phyloP scores from a whole-genome alignment of 129 eudicot genomes.

The Helianthus tuberosus region DNA sequence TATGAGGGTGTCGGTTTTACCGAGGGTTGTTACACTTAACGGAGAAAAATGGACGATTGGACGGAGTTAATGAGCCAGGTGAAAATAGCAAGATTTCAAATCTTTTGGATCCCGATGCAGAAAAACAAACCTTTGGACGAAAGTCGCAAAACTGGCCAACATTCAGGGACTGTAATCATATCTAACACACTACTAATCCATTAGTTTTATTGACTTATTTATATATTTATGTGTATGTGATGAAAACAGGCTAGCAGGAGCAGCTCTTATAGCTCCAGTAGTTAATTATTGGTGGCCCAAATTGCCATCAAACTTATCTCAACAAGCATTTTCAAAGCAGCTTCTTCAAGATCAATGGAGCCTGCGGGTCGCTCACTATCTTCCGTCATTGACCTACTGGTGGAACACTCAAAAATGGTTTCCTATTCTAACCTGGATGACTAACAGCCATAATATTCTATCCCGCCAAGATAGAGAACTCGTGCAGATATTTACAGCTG shows the following conservation, averaged over 20 bases:
- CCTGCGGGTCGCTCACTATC: constrained; percentile 67
- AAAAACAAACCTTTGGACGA: no score
- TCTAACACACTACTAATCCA: no score
- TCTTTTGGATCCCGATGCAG: no score
- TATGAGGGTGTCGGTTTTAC: no score
- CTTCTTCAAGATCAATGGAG: constrained; percentile 71
- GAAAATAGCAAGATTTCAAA: no score
- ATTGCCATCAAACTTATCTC: constrained; percentile 65
- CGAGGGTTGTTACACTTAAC: no score
- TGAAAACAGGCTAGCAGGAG: constrained; percentile 68
- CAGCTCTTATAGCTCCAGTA: constrained; percentile 72
- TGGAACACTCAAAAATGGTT: constrained; percentile 81
- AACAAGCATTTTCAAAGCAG: constrained; percentile 50
- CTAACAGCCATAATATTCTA: constrained; percentile 49
- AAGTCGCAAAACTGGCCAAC: no score
- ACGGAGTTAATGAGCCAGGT: no score
- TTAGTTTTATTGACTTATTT: no score
- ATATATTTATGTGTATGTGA: neutral
- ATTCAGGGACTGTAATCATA: no score
- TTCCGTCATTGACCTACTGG: constrained; percentile 79
- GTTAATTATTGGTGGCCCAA: constrained; percentile 84
- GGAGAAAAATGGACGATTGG: no score
- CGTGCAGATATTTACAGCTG: constrained; percentile 36
- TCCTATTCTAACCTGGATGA: constrained; percentile 48
- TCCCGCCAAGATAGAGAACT: constrained; percentile 62